Conservation (phyloP, 2,329 filamentous ascomycete species). For the Calonectria hongkongensis region DNA sequence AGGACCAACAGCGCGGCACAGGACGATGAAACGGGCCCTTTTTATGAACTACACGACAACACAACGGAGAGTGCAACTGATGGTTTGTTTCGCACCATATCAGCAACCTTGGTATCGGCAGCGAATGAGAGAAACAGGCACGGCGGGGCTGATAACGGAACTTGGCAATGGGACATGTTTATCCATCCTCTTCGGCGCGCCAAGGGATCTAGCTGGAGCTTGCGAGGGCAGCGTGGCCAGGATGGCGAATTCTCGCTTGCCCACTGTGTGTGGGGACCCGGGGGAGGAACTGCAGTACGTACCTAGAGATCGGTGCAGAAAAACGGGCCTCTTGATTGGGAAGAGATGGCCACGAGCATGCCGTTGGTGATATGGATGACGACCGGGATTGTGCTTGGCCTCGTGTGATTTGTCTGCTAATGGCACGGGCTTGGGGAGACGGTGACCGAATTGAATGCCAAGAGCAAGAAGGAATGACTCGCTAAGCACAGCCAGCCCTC, state of each 20-base stretch:
- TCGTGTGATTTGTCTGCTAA: conserved; percentile 35
- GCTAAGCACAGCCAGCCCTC: neutral
- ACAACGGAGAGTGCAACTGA: neutral
- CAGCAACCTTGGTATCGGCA: conserved; percentile 33
- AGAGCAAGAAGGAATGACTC: conserved; percentile 18
- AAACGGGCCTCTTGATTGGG: conserved; percentile 17
- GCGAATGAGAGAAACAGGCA: conserved; percentile 25
- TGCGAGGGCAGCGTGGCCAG: conserved; percentile 14
- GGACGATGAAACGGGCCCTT: conserved; percentile 4
- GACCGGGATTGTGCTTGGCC: conserved; percentile 28
- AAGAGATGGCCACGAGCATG: conserved; percentile 1
- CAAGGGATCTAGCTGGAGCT: conserved; percentile 26
- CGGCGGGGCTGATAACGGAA: conserved; percentile 43
- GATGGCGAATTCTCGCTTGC: conserved; percentile 12
- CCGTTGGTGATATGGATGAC: conserved; percentile 34
- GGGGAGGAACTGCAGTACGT: conserved; percentile 25
- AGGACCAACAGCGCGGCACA: neutral
- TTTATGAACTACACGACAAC: neutral
- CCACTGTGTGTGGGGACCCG: conserved; percentile 33
- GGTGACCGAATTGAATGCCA: conserved; percentile 22
- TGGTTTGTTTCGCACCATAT: conserved; percentile 23
- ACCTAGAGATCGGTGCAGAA: conserved; percentile 29
- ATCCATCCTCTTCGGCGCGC: conserved; percentile 26
- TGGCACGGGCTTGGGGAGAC: conserved; percentile 1
- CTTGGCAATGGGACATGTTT: conserved; percentile 21